phyloP scores from a whole-genome alignment of 2,329 filamentous ascomycete genomes.

The Neofusicoccum ribis region DNA sequence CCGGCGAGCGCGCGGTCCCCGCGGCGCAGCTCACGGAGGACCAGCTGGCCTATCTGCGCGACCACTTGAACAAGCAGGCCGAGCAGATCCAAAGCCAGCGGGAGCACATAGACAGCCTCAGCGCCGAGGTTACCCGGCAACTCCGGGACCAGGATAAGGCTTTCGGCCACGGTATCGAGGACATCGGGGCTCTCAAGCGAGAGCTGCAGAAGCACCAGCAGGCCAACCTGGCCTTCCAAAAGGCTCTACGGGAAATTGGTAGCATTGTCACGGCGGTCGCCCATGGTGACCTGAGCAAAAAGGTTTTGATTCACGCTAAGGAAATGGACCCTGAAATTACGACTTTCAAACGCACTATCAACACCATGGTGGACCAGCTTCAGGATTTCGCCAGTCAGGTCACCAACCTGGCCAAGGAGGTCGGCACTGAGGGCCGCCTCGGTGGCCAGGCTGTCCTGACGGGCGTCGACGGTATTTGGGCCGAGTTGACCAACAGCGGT shows the following conservation, averaged over 20 bases:
- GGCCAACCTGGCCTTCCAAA: constrained; percentile 97
- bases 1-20: constrained; percentile 46
- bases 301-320: constrained; percentile 90
- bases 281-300: constrained; percentile 92
- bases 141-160: constrained; percentile 81
- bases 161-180: constrained; percentile 75
- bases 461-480: constrained; percentile 95
- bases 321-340: constrained; percentile 99
- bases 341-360: constrained; percentile 96
- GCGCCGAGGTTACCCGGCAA: constrained; percentile 81
- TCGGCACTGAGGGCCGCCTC: constrained; percentile 91
- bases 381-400: constrained; percentile 97
- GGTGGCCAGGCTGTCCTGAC: constrained; percentile 92
- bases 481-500: constrained; percentile 75
- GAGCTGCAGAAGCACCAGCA: constrained; percentile 97
- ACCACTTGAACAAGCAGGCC: constrained; percentile 91
- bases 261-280: constrained; percentile 97
- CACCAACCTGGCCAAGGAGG: constrained; percentile 88
- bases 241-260: constrained; percentile 92
- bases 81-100: constrained; percentile 87
- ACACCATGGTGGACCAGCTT: constrained; percentile 98
- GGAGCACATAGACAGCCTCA: constrained; percentile 81
- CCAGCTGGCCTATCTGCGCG: constrained; percentile 80
- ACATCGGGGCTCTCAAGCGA: constrained; percentile 84
- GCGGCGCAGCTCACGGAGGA: constrained; percentile 69